Percentiles rank a stretch among this genome's conserved stretches.
phyloP scores from a whole-genome alignment of 768 basidiomycete species.

The Amanita jacksonii region DNA sequence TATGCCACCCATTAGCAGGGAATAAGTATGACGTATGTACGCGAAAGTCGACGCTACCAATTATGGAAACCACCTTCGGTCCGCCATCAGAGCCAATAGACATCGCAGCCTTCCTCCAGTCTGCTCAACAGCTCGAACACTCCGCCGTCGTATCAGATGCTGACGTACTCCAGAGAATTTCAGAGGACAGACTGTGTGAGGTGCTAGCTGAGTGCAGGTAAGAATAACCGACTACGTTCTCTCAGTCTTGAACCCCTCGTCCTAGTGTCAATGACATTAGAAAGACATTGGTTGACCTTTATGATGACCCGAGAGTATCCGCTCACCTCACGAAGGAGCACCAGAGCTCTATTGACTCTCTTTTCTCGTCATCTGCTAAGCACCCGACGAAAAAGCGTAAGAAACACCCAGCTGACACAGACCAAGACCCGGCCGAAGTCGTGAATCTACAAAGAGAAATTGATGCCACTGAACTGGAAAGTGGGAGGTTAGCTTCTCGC shows the following conservation, averaged over 20 bases:
- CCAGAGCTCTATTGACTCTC: slow-evolving; percentile 30
- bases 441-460: slow-evolving; percentile 38
- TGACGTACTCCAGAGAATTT: not conserved
- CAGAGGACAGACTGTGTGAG: slow-evolving; percentile 1
- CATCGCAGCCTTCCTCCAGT: slow-evolving; percentile 34
- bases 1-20: slow-evolving; percentile 11
- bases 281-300: slow-evolving; percentile 31
- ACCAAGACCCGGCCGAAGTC: slow-evolving; percentile 37
- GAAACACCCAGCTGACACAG: slow-evolving; percentile 24
- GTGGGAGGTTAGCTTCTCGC: slow-evolving; percentile 52
- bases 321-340: slow-evolving; percentile 47
- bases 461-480: slow-evolving; percentile 40
- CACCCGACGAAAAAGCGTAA: slow-evolving; percentile 24
- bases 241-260: not conserved
- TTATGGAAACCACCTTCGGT: slow-evolving; percentile 48
- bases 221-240: not conserved
- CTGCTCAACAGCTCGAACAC: slow-evolving; percentile 16
- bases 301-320: slow-evolving; percentile 48
- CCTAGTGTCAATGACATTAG: slow-evolving; percentile 46
- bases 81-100: slow-evolving; percentile 51
- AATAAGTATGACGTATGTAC: slow-evolving; percentile 1
- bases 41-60: slow-evolving; percentile 2
- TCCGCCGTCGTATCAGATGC: not conserved
- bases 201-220: slow-evolving; percentile 37
- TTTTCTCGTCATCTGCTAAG: slow-evolving; percentile 24